phyloP scores from a whole-genome alignment of 371 early-diverging fungal species.

The Rhizopus delemar region DNA sequence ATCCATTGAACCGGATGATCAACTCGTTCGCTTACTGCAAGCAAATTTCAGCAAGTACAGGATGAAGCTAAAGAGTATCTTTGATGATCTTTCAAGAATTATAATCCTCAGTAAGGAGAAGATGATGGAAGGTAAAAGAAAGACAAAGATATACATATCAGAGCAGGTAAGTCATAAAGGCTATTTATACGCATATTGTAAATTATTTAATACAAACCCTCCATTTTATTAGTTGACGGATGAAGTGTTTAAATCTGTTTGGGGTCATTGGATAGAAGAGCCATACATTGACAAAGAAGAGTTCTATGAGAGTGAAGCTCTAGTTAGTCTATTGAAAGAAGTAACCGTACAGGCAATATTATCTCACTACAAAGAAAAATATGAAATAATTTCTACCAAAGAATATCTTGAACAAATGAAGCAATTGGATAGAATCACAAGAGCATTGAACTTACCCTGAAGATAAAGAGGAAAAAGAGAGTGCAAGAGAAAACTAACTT shows the following conservation, averaged over 20 bases:
- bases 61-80: conserved; percentile 14
- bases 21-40: conserved; percentile 15
- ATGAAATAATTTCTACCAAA: conserved; percentile 4
- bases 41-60: conserved; percentile 22
- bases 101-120: conserved; percentile 6
- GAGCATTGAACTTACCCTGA: conserved; percentile 14
- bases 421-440: conserved; percentile 14
- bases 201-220: not conserved
- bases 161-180: conserved; percentile 11
- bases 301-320: conserved; percentile 31
- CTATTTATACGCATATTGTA: too few relatives aligned
- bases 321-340: conserved; percentile 22
- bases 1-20: conserved; percentile 4
- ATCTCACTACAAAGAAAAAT: conserved; percentile 13
- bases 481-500: not conserved
- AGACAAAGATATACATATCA: not conserved
- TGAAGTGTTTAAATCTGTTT: conserved; percentile 22
- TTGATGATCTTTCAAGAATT: not conserved
- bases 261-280: conserved; percentile 38
- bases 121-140: conserved; percentile 1
- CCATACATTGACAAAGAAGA: conserved; percentile 30
- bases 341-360: conserved; percentile 28
- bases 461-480: not conserved
- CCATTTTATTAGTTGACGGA: conserved; percentile 18
- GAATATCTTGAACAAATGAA: conserved; percentile 12